phyloP scores from a whole-genome alignment of 2,329 filamentous ascomycete genomes.

The Leptosphaerulina australis region DNA sequence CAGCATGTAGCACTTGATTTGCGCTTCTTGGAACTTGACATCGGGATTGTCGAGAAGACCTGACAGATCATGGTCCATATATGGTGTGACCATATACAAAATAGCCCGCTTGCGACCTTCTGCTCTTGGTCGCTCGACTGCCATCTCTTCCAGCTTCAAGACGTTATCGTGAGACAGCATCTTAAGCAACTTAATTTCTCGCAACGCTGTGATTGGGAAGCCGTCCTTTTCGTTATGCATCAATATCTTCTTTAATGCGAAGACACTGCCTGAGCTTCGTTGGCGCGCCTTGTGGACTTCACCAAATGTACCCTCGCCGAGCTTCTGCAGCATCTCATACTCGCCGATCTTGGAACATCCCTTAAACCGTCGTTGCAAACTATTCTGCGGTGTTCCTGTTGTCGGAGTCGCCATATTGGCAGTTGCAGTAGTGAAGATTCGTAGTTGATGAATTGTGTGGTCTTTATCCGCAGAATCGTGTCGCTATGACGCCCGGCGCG shows the following conservation, averaged over 20 bases:
- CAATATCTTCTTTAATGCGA: conserved; percentile 96
- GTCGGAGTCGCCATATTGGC: conserved; percentile 8
- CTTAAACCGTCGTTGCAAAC: conserved; percentile 66
- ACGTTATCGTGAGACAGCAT: conserved; percentile 91
- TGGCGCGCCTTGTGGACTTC: conserved; percentile 91
- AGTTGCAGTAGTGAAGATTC: background rate
- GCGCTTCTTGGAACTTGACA: conserved; percentile 82
- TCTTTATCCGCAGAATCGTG: conserved; percentile 3
- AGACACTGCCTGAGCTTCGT: conserved; percentile 72
- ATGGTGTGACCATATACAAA: conserved; percentile 98
- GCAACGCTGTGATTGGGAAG: conserved; percentile 97
- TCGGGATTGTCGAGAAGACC: conserved; percentile 93
- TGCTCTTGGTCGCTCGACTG: conserved; percentile 74
- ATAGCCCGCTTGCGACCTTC: conserved; percentile 69
- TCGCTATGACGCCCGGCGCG: conserved; percentile 27
- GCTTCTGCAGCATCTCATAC: conserved; percentile 79
- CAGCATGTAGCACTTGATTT: conserved; percentile 98
- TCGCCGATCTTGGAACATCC: conserved; percentile 85
- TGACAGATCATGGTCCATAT: conserved; percentile 99
- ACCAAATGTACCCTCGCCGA: conserved; percentile 95
- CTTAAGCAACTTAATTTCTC: conserved; percentile 97
- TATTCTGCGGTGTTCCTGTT: conserved; percentile 53
- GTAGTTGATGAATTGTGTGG: background rate
- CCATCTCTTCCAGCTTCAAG: conserved; percentile 90
- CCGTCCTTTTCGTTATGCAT: conserved; percentile 99